A percentile compares a stretch with the other conserved stretches of the same genome.
These are phyloP conservation scores for Thermothelomyces thermophilus DNA, from an alignment of 2,329 filamentous ascomycete species.

Conservation along the genomic window DNA sequence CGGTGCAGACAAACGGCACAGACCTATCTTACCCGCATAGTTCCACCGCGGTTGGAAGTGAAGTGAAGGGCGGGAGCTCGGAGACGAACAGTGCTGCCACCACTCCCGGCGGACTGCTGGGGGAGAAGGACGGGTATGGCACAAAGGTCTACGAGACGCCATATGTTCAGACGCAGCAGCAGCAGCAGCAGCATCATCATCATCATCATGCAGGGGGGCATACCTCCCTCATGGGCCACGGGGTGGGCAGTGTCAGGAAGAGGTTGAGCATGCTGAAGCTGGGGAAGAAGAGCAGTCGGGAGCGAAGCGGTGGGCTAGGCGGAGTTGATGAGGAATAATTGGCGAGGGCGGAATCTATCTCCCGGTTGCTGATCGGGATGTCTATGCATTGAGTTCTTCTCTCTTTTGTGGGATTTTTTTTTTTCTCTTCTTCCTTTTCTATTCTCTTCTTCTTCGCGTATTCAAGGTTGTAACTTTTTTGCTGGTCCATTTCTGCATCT, in stretches of 20 bases:
- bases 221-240: not conserved
- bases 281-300: conserved; percentile 60
- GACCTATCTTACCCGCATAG: not conserved
- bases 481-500: conserved; percentile 5
- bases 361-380: not conserved
- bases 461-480: too few species aligned
- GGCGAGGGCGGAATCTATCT: not conserved
- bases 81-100: conserved; percentile 1
- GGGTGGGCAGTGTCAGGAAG: conserved; percentile 62
- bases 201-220: not conserved
- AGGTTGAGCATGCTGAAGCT: conserved; percentile 71
- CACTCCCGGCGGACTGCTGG: conserved; percentile 9
- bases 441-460: not conserved
- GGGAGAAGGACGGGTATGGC: not conserved
- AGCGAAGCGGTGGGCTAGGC: conserved; percentile 25
- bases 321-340: conserved; percentile 42
- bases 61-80: not conserved
- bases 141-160: not conserved
- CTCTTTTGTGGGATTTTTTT: conserved; percentile 2
- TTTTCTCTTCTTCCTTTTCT: conserved; percentile 3
- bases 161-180: not conserved
- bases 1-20: not conserved
- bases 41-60: not conserved
- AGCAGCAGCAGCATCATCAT: not conserved
- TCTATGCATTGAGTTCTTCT: not conserved